Conservation (phyloP, 2,329 filamentous ascomycete genomes). For the Lasiodiplodia hormozganensis region DNA sequence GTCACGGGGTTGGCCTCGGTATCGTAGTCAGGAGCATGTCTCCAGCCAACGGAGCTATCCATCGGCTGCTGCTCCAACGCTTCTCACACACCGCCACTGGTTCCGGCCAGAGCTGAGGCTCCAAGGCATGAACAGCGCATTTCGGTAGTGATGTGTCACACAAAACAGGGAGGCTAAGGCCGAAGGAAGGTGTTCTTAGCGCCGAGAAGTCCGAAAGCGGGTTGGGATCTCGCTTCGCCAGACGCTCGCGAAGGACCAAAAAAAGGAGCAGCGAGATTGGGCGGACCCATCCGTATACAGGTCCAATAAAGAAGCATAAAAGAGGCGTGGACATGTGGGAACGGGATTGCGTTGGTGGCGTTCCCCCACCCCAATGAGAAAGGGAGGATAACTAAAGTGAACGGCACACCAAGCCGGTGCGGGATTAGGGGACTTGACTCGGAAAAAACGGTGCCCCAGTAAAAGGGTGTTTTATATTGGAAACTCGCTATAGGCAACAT, state of each 20-base stretch:
- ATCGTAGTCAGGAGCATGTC: neutral
- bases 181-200: conserved; percentile 2
- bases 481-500: conserved; percentile 21
- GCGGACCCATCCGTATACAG: conserved; percentile 14
- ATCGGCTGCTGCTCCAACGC: neutral
- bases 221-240: conserved; percentile 1
- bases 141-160: neutral
- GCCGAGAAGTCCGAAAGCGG: conserved; percentile 16
- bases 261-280: conserved; percentile 4
- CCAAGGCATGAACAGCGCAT: neutral
- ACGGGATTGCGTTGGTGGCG: conserved; percentile 19
- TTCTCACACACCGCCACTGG: neutral
- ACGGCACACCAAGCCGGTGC: neutral
- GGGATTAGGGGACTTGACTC: neutral
- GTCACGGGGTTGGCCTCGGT: neutral
- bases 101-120: neutral
- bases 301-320: conserved; percentile 22
- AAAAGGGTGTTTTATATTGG: conserved; percentile 8
- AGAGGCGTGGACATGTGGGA: neutral
- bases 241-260: neutral
- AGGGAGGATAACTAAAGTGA: neutral
- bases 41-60: neutral
- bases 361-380: neutral
- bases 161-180: neutral
- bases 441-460: neutral